Evolutionary conservation across 208 protist genomes (phyloP).

Genomic region (Polymyxa betae): DNA sequence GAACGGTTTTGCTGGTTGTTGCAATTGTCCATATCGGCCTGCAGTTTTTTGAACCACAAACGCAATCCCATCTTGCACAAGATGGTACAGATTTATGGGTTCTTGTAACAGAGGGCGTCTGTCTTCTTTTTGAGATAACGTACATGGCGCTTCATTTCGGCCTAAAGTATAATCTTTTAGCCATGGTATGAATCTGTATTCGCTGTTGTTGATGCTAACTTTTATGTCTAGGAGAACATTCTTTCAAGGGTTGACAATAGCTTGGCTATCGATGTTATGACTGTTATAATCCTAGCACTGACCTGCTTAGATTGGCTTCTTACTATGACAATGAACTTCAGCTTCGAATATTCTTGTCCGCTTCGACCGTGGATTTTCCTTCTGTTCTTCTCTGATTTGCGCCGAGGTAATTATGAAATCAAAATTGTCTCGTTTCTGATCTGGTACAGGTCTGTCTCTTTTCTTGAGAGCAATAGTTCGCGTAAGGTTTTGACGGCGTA

Average conservation of each 20-base stretch:
- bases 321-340: background rate
- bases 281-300: background rate
- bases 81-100: background rate
- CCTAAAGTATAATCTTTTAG: conserved; percentile 4
- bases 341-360: conserved; percentile 33
- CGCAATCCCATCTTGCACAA: background rate
- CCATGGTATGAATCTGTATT: background rate
- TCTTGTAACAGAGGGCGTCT: background rate
- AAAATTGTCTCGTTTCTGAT: background rate
- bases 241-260: background rate
- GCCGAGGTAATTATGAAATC: background rate
- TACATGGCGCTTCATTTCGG: conserved; percentile 9
- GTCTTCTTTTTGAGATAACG: background rate
- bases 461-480: background rate
- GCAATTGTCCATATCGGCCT: conserved; percentile 19
- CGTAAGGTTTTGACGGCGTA: background rate
- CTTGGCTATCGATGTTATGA: background rate
- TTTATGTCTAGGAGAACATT: background rate
- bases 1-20: background rate
- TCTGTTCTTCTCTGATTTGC: conserved; percentile 13
- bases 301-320: background rate
- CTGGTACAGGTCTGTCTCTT: background rate
- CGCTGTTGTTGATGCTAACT: background rate
- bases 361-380: background rate
- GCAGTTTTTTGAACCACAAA: background rate